Conservation (phyloP, 2,329 filamentous ascomycete species). For the Botryosphaeria dothidea region DNA sequence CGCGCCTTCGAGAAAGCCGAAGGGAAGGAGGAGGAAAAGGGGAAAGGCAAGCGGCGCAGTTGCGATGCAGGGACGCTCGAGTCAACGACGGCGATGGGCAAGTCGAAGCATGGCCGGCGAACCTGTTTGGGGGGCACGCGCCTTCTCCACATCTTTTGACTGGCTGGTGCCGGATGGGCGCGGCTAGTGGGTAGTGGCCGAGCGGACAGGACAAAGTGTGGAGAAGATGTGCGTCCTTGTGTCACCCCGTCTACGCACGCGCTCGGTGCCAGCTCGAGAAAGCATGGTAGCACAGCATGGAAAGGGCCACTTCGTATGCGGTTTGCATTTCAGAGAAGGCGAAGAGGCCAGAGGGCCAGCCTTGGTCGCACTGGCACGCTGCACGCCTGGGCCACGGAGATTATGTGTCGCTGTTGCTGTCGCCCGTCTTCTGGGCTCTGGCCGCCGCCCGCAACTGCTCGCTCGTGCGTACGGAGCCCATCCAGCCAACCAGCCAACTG, state of each 20-base stretch:
- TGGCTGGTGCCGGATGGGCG: background rate
- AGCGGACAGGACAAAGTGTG: background rate
- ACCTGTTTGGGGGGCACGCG: background rate
- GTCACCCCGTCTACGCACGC: constrained; percentile 1
- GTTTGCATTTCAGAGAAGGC: constrained; percentile 2
- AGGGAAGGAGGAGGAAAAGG: background rate
- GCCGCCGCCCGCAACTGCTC: background rate
- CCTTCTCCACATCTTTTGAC: background rate
- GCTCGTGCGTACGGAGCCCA: background rate
- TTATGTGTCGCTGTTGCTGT: background rate
- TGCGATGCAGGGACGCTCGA: constrained; percentile 7
- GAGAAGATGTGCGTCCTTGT: constrained; percentile 4
- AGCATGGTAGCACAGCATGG: background rate
- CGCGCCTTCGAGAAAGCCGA: background rate
- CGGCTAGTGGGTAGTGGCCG: background rate
- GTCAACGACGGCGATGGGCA: background rate
- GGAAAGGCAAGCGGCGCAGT: background rate
- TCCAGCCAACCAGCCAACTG: constrained; percentile 6
- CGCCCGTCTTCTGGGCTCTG: background rate
- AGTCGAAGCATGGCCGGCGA: background rate
- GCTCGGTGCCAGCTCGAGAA: background rate
- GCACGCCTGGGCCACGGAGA: constrained; percentile 1
- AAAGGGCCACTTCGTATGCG: background rate
- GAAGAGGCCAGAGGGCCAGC: background rate
- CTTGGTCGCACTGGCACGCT: background rate